Conservation (phyloP, 495 filamentous ascomycete species). For the Penicillium crystallinum region DNA sequence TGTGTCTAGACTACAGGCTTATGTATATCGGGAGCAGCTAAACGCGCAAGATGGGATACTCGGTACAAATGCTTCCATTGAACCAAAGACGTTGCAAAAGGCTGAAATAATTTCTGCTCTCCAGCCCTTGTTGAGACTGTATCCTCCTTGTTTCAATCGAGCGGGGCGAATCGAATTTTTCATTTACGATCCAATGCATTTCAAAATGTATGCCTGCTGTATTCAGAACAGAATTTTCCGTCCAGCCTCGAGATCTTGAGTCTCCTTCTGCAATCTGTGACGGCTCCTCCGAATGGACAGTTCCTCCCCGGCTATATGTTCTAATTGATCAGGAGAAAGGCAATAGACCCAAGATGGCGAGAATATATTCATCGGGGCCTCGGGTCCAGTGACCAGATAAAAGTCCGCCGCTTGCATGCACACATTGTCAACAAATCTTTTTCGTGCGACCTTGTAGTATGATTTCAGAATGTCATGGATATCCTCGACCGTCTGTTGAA, state of each 20-base stretch:
- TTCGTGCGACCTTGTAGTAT: slow-evolving; percentile 35
- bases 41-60: no score
- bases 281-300: slow-evolving; percentile 25
- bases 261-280: slow-evolving; percentile 27
- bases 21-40: no score
- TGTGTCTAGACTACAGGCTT: no score
- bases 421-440: slow-evolving; percentile 28
- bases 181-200: no score
- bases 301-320: slow-evolving; percentile 45
- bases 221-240: not conserved
- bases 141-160: no score
- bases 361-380: slow-evolving; percentile 31
- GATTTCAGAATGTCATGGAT: slow-evolving; percentile 38
- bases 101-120: no score
- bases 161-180: no score
- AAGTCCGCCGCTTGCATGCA: slow-evolving; percentile 38
- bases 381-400: slow-evolving; percentile 30
- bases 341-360: slow-evolving; percentile 30
- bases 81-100: no score
- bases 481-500: slow-evolving; percentile 27
- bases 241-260: slow-evolving; percentile 16
- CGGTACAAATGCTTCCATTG: no score
- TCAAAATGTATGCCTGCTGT: no score
- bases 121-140: no score
- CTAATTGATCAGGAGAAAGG: slow-evolving; percentile 33